Evolutionary conservation across 176 grass and related monocot species (phyloP), one percentile per base, ranked within the genome.

Genomic region (Oryza punctata): DNA sequence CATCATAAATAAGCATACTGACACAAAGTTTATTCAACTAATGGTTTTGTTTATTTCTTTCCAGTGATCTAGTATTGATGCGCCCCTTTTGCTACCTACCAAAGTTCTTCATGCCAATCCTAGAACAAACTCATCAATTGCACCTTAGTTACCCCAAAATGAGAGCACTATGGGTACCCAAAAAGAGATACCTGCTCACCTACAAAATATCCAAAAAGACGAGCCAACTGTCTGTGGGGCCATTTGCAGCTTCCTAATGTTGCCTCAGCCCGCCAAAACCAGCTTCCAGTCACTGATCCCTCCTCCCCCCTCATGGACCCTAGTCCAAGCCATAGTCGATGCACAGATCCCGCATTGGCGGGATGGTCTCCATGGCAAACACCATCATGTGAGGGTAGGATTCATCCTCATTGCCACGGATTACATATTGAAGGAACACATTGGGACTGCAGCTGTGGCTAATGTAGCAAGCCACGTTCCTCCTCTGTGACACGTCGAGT

Each of bases 311-410:
- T 21, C 25, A 63, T 73, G 33, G 21, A 70, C 78, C 66, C 84
- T 82, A 75, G 25, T 65, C n/a, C 26, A 89, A 68, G 35, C 96
- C 96, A 70, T 95, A 98, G 37, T 98, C 96, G 18, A 98, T 86
- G 89, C 87, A 91, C 63, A 98, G 85, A 80, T 95, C 96, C 28
- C 89, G 82, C 85, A 98, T 84, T 7, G 96, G 93, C 23, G 96
- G 96, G 47, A 98, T 98, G 54, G 94, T 91, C 71, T 98, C 96
- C 91, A 93, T 90, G 54, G 96, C 85, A 60, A 95, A 95, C 69
- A 93, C 79, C 96, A 98, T 98, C 30, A 94, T 44, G 73, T 91
- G 90, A 77, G 96, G 93, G 80, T 54, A 92, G 1, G 75, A 77
- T 37, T 80, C 82, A 40, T 93, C 79, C 63, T 94, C 88, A 16